These are phyloP conservation scores for Penicillium diatomitis DNA, from an alignment of 495 filamentous ascomycete genomes.

Conservation along the genomic window DNA sequence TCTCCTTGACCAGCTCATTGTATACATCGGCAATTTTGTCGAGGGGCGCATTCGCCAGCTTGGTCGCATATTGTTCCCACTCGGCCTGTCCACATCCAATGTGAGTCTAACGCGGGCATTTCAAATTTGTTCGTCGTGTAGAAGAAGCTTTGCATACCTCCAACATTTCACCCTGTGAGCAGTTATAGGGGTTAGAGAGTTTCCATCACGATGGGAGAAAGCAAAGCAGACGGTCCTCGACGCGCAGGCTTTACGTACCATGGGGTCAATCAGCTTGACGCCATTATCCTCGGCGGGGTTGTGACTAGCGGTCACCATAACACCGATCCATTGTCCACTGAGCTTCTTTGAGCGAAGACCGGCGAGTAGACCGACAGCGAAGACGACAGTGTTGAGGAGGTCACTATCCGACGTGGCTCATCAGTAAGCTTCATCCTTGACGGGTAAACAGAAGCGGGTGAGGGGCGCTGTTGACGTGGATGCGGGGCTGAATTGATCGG, in stretches of 20 bases:
- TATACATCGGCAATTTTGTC: conserved; percentile 71
- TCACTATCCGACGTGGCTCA: conserved; percentile 24
- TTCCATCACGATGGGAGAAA: not conserved
- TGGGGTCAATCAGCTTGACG: conserved; percentile 94
- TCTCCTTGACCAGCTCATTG: conserved; percentile 56
- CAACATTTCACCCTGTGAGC: conserved; percentile 76
- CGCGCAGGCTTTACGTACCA: conserved; percentile 41
- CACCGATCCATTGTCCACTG: conserved; percentile 81
- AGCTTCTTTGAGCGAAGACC: conserved; percentile 85
- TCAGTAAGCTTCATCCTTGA: conserved; percentile 20
- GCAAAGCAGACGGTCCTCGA: too few species aligned
- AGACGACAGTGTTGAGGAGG: conserved; percentile 79
- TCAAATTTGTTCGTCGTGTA: not conserved
- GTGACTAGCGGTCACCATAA: conserved; percentile 99
- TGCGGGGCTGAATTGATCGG: conserved; percentile 26
- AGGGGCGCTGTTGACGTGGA: conserved; percentile 19
- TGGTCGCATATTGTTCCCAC: conserved; percentile 85
- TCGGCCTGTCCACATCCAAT: conserved; percentile 37
- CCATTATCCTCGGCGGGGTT: conserved; percentile 97
- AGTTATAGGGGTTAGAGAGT: not conserved
- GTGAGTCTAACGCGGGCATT: conserved; percentile 3
- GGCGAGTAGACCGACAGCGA: conserved; percentile 81
- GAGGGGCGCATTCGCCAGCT: conserved; percentile 70
- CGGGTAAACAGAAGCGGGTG: conserved; percentile 23
- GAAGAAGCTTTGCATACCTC: conserved; percentile 44